These are phyloP conservation scores for Botrytis porri DNA, from an alignment of 2,329 filamentous ascomycete species.

Conservation along the genomic window DNA sequence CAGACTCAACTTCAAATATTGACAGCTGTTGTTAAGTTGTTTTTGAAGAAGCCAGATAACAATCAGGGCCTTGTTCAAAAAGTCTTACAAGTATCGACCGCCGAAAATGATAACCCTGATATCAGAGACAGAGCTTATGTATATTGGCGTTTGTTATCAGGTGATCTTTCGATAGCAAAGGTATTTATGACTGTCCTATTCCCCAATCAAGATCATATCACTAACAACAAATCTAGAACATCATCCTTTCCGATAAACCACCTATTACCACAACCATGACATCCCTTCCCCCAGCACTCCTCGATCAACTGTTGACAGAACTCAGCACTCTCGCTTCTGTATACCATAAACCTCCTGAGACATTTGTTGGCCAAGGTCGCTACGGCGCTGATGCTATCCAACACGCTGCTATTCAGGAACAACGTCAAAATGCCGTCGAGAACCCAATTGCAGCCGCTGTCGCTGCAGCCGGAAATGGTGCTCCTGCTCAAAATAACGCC, in stretches of 20 bases:
- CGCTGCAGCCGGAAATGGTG: constrained; percentile 59
- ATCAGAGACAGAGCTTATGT: constrained; percentile 96
- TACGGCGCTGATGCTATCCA: constrained; percentile 94
- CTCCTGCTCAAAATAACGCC: constrained; percentile 67
- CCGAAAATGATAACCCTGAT: constrained; percentile 95
- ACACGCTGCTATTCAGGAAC: constrained; percentile 92
- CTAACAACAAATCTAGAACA: constrained; percentile 51
- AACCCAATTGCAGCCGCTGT: constrained; percentile 90
- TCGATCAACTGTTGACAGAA: constrained; percentile 88
- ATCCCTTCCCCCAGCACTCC: constrained; percentile 74
- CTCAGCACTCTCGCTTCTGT: constrained; percentile 94
- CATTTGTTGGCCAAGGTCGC: constrained; percentile 94
- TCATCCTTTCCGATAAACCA: constrained; percentile 91
- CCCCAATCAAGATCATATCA: constrained; percentile 31
- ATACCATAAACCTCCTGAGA: constrained; percentile 96
- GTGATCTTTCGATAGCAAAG: constrained; percentile 87
- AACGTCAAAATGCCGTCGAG: constrained; percentile 85
- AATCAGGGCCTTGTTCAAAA: constrained; percentile 91
- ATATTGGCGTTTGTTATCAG: constrained; percentile 95
- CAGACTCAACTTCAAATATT: constrained; percentile 98
- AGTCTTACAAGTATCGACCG: constrained; percentile 87
- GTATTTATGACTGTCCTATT: constrained; percentile 41
- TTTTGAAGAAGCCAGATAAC: constrained; percentile 92
- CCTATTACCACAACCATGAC: constrained; percentile 93
- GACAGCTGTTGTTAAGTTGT: constrained; percentile 94